Conservation (phyloP, 1,284 basidiomycete genomes). For the Cutaneotrichosporon arboriforme region DNA sequence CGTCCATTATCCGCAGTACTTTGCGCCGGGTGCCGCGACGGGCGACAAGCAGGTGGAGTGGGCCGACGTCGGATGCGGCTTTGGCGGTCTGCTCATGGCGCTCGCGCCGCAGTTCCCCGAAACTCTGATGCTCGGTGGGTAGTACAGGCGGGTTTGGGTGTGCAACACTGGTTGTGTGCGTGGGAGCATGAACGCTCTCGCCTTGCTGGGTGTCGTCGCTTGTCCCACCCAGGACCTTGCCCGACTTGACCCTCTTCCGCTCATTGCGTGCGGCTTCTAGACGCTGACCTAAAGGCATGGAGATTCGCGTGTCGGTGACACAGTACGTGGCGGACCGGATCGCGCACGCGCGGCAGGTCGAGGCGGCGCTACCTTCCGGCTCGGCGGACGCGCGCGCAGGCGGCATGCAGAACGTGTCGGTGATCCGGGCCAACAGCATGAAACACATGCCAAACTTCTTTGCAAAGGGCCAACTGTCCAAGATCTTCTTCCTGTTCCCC, state of each 20-base stretch:
- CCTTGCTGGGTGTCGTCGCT: no score
- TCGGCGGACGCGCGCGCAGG: conserved; percentile 42
- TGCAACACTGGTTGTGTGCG: no score
- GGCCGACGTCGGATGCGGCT: conserved; percentile 96
- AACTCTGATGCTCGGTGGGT: conserved; percentile 85
- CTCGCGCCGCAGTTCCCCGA: conserved; percentile 89
- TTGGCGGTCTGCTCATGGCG: conserved; percentile 86
- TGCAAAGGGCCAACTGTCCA: conserved; percentile 76
- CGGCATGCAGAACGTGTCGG: conserved; percentile 83
- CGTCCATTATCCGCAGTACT: conserved; percentile 73
- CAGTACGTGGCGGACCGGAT: conserved; percentile 96
- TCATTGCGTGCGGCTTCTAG: no score
- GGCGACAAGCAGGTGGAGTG: conserved; percentile 64
- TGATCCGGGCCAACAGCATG: conserved; percentile 96
- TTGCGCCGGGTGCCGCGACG: conserved; percentile 36
- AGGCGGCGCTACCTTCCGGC: conserved; percentile 45
- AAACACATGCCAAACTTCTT: conserved; percentile 99
- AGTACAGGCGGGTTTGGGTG: not conserved
- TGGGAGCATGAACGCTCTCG: no score
- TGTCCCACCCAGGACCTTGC: no score
- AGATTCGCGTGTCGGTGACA: conserved; percentile 94
- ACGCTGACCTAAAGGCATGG: conserved; percentile 67
- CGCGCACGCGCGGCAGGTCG: conserved; percentile 65
- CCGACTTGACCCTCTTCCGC: no score
- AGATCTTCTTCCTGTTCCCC: conserved; percentile 97